Percentiles rank a stretch among this genome's conserved stretches.
Conservation (phyloP, 1,139 yeast genomes). For the Suhomyces bribrorum region DNA sequence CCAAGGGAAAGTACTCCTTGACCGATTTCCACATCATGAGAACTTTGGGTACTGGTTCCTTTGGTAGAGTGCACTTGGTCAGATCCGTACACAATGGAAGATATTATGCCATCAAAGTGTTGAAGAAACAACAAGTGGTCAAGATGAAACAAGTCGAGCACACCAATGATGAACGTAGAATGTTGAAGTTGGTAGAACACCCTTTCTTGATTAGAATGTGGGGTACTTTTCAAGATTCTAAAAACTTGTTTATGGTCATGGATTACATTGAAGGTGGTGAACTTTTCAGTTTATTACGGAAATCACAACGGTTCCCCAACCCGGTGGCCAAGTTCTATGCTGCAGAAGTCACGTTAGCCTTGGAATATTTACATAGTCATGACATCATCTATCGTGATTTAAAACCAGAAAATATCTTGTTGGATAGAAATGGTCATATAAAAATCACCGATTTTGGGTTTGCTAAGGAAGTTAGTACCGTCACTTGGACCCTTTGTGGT, state of each 20-base stretch:
- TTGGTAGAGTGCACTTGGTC: slow-evolving; percentile 63
- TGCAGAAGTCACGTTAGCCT: slow-evolving; percentile 59
- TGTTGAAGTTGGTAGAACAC: slow-evolving; percentile 57
- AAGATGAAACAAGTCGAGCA: slow-evolving; percentile 66
- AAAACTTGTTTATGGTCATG: slow-evolving; percentile 60
- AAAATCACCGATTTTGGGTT: slow-evolving; percentile 64
- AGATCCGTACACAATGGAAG: slow-evolving; percentile 61
- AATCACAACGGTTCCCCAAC: slow-evolving; percentile 61
- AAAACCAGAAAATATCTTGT: slow-evolving; percentile 60
- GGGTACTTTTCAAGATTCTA: slow-evolving; percentile 64
- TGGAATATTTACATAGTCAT: slow-evolving; percentile 58
- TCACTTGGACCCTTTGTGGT: slow-evolving; percentile 63
- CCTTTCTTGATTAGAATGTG: slow-evolving; percentile 64
- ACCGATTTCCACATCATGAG: slow-evolving; percentile 55
- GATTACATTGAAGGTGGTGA: slow-evolving; percentile 68
- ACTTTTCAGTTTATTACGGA: slow-evolving; percentile 54
- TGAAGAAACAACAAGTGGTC: slow-evolving; percentile 58
- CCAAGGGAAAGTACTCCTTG: slow-evolving; percentile 59
- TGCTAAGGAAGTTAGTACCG: slow-evolving; percentile 60
- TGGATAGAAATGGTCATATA: slow-evolving; percentile 60
- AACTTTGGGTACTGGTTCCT: slow-evolving; percentile 62
- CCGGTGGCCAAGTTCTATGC: slow-evolving; percentile 67
- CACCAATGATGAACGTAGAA: slow-evolving; percentile 61
- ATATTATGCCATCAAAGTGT: slow-evolving; percentile 60
- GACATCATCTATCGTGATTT: slow-evolving; percentile 62